These are phyloP conservation scores for Scheffersomyces amazonensis DNA, from an alignment of 805 yeast genomes.

Conservation along the genomic window DNA sequence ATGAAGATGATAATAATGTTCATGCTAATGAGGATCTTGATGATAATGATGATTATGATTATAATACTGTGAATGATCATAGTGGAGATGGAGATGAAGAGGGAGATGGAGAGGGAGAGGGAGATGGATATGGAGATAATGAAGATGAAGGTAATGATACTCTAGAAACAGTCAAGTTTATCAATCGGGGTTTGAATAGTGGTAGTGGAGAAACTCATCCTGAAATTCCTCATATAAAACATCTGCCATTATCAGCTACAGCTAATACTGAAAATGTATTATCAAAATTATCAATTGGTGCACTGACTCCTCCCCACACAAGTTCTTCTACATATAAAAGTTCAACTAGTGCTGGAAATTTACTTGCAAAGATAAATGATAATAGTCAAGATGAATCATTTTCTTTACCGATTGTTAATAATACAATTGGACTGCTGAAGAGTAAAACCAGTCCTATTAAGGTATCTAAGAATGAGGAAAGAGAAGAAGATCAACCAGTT, in stretches of 20 bases:
- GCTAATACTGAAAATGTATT: not conserved
- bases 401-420: slow-evolving; percentile 36
- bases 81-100: slow-evolving; percentile 20
- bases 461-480: not conserved
- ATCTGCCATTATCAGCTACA: not conserved
- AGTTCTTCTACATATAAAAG: no score
- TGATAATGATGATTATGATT: not conserved
- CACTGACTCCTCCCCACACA: not conserved
- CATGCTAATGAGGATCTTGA: not conserved
- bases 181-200: not conserved
- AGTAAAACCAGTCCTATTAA: not conserved
- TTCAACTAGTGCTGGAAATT: not conserved
- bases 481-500: slow-evolving; percentile 2
- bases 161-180: slow-evolving; percentile 1
- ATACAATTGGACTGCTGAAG: slow-evolving; percentile 1
- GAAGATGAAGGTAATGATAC: slow-evolving; percentile 2
- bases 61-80: not conserved
- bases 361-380: not conserved
- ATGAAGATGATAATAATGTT: not conserved
- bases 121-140: not conserved
- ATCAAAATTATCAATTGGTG: not conserved
- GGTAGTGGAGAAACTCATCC: not conserved
- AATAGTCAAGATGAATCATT: slow-evolving; percentile 44
- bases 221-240: not conserved
- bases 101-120: slow-evolving; percentile 3